phyloP scores from a whole-genome alignment of 768 basidiomycete genomes.

The Hypsizygus marmoreus region DNA sequence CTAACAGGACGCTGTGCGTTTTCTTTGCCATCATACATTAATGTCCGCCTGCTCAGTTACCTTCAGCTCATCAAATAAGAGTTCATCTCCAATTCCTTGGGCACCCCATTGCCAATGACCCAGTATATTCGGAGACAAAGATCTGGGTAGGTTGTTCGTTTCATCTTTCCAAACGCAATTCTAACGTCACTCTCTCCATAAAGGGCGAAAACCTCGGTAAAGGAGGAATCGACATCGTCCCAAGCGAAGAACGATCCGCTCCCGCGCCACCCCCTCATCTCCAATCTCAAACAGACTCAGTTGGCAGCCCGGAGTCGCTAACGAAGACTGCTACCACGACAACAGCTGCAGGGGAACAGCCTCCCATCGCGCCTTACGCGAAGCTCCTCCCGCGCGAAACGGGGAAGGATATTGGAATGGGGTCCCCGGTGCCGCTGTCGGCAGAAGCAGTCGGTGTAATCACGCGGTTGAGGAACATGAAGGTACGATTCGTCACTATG shows the following conservation, averaged over 20 bases:
- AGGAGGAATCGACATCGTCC: constrained; percentile 78
- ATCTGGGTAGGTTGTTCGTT: constrained; percentile 62
- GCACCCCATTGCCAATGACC: constrained; percentile 92
- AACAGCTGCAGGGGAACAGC: constrained; percentile 10
- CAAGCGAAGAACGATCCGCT: constrained; percentile 64
- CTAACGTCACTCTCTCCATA: constrained; percentile 2
- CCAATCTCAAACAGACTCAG: constrained; percentile 34
- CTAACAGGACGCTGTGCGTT: constrained; percentile 89
- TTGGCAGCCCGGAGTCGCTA: constrained; percentile 52
- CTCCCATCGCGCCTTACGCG: constrained; percentile 10
- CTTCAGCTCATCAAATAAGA: constrained; percentile 90
- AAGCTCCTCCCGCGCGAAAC: constrained; percentile 81
- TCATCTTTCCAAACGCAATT: constrained; percentile 8
- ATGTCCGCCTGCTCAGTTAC: constrained; percentile 7
- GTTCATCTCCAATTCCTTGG: constrained; percentile 97
- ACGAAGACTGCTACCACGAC: constrained; percentile 21
- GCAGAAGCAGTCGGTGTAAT: constrained; percentile 79
- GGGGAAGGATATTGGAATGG: constrained; percentile 85
- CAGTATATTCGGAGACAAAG: constrained; percentile 79
- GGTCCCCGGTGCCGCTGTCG: constrained; percentile 80
- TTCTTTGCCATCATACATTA: constrained; percentile 8
- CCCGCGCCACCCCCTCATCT: constrained; percentile 59
- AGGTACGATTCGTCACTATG: constrained; percentile 45
- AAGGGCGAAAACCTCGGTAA: constrained; percentile 77
- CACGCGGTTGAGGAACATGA: constrained; percentile 77